Base-by-base conservation (phyloP, 768 basidiomycete genomes). In the Psilocybe tampanensis region DNA sequence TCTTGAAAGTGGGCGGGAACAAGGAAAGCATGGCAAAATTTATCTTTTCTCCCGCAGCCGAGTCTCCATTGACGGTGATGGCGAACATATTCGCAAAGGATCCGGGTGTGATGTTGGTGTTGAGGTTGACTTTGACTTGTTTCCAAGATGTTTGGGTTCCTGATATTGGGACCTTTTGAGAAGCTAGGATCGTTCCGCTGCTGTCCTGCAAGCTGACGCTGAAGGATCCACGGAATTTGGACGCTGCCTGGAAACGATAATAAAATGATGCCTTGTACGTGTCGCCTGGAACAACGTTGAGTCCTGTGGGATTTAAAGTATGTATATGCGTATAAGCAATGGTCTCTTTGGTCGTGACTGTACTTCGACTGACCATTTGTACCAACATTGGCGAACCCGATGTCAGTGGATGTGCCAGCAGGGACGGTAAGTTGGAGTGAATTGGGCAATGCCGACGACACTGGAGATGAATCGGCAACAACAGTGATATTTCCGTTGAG, bases 1-100 rank as follows among this genome's bases (percentile, higher is more conserved):
- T 70, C 59, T 84, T 86, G 73, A 83, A 88, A 2, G 86, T 89
- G 7, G 87, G 86, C 0, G 88, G 87, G 69, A 89, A 87, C 47
- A 89, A 68, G 12, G 82, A 84, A 54, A 88, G 76, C 75, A 88
- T 75, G 0, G 83, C 81, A 55, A 88, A 87, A 60, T 82, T 65
- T 48, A 88, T 70, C 0, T 74, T 79, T 21, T 79, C 70, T 3
- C 78, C 81, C 0, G 71, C 67, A 0, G 71, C 72, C 0, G 66
- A 65, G 0, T 67, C 64, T 9, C 80, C 80, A 47, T 85, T 72
- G 8, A 87, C 64, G 0, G 81, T 80, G 8, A 89, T 70, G 0
- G 74, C 73, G 66, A 89, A 87, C 39, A 69, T 67, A 64, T 88
- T 89, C 22, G 68, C 69, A 1, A 73, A 72, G 42, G 78, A 74